phyloP scores from a whole-genome alignment of 352 stramenopile genomes.

The Pelagophyceae sp. region DNA sequence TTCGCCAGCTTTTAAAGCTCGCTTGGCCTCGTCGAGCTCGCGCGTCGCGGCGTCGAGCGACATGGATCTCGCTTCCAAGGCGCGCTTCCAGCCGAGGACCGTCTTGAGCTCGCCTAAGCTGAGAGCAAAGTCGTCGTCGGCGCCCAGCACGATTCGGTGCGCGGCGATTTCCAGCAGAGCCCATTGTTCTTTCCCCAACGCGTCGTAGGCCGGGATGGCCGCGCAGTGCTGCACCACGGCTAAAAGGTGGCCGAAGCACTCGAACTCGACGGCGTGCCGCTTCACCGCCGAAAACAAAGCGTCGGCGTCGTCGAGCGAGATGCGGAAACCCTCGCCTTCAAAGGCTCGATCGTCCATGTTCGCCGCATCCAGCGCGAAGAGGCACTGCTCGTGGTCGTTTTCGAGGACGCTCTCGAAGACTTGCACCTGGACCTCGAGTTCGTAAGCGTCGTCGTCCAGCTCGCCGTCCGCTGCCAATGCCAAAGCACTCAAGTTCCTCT shows the following conservation, averaged over 20 bases:
- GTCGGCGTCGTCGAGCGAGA: neutral
- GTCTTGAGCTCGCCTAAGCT: neutral
- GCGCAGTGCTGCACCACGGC: neutral
- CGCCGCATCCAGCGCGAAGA: neutral
- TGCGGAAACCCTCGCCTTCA: neutral
- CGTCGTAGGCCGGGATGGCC: neutral
- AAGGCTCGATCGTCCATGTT: neutral
- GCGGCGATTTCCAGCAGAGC: neutral
- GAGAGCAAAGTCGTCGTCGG: slow-evolving; percentile 1
- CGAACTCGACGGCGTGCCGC: neutral
- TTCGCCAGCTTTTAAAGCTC: no score
- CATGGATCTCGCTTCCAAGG: neutral
- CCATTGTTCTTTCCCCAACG: neutral
- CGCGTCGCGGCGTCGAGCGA: neutral
- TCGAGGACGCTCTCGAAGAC: slow-evolving; percentile 37
- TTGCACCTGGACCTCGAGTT: slow-evolving; percentile 31
- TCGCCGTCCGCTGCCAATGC: slow-evolving; percentile 27
- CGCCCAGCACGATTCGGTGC: neutral
- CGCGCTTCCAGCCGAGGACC: neutral
- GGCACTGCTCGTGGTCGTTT: slow-evolving; percentile 24
- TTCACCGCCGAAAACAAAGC: neutral
- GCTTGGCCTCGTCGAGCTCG: neutral
- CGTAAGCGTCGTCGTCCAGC: slow-evolving; percentile 31
- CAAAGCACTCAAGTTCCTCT: slow-evolving; percentile 28
- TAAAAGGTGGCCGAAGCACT: neutral